These are phyloP conservation scores for Herpetomonas tarakana DNA, from an alignment of 208 protist species.

Conservation along the genomic window DNA sequence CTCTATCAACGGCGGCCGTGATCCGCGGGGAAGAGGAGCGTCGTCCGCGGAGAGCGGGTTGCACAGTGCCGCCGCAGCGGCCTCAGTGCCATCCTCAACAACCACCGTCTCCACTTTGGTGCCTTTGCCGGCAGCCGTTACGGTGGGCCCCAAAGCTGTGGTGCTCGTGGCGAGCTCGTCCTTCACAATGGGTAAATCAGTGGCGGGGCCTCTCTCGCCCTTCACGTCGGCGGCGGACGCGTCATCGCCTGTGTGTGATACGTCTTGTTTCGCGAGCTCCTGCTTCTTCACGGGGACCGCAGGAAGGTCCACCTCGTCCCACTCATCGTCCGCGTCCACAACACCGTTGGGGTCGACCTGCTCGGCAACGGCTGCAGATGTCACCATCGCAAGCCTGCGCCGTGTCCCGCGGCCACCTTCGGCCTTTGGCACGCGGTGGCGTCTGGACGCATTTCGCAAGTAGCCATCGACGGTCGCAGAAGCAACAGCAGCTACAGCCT, in stretches of 20 bases:
- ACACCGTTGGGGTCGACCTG: neutral
- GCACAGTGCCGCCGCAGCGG: neutral
- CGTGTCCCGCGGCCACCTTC: slow-evolving; percentile 80
- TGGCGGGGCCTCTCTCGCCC: slow-evolving; percentile 7
- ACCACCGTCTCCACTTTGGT: slow-evolving; percentile 17
- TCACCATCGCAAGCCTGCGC: slow-evolving; percentile 80
- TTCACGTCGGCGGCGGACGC: slow-evolving; percentile 9
- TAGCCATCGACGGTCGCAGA: slow-evolving; percentile 82
- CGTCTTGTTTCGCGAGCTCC: slow-evolving; percentile 4
- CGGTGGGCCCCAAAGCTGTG: slow-evolving; percentile 4
- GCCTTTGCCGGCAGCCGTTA: slow-evolving; percentile 6
- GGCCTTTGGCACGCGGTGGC: slow-evolving; percentile 63
- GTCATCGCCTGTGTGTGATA: slow-evolving; percentile 6
- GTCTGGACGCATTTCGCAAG: slow-evolving; percentile 71
- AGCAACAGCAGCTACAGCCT: slow-evolving; percentile 50
- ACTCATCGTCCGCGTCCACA: slow-evolving; percentile 66
- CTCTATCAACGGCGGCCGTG: slow-evolving; percentile 51
- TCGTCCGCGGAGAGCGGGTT: neutral
- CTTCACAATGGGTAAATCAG: slow-evolving; percentile 23
- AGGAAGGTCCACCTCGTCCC: slow-evolving; percentile 80
- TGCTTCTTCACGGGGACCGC: slow-evolving; percentile 25
- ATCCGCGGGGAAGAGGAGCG: slow-evolving; percentile 30
- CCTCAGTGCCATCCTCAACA: slow-evolving; percentile 12
- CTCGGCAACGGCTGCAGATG: slow-evolving; percentile 25
- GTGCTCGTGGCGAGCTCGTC: slow-evolving; percentile 15